phyloP scores from a whole-genome alignment of 1,284 basidiomycete species.

The Ustilago trichophora region DNA sequence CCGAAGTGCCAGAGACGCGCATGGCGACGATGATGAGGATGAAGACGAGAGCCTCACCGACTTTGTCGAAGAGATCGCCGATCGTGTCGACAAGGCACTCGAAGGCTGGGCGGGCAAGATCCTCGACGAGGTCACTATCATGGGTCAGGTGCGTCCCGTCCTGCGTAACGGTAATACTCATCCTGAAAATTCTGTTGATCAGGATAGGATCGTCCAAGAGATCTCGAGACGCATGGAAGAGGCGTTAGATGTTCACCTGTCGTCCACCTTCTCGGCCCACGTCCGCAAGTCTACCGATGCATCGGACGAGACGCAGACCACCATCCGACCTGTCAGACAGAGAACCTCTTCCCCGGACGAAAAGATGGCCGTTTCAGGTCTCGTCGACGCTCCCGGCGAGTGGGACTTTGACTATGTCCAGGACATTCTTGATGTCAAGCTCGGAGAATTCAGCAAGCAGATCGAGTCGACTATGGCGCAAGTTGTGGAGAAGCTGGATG shows the following conservation, averaged over 20 bases:
- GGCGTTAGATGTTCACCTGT: constrained; percentile 19
- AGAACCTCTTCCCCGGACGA: constrained; percentile 5
- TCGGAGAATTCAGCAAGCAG: constrained; percentile 35
- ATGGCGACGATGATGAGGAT: constrained; percentile 14
- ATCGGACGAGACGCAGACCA: constrained; percentile 47
- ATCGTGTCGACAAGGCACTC: constrained; percentile 50
- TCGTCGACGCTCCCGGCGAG: constrained; percentile 44
- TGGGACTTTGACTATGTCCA: constrained; percentile 59
- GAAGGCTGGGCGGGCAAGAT: constrained; percentile 63
- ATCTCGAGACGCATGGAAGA: constrained; percentile 29
- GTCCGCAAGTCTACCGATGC: constrained; percentile 19
- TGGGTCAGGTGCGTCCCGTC: constrained; percentile 56
- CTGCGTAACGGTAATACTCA: constrained; percentile 1
- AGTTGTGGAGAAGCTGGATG: constrained; percentile 24
- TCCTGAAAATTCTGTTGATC: constrained; percentile 7
- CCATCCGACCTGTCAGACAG: constrained; percentile 17
- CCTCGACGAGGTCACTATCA: constrained; percentile 60
- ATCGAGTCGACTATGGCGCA: constrained; percentile 37
- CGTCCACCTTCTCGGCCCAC: constrained; percentile 9
- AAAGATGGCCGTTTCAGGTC: constrained; percentile 13
- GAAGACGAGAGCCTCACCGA: constrained; percentile 52
- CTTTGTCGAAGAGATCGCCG: constrained; percentile 58
- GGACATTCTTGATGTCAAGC: constrained; percentile 49
- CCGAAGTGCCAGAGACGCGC: background rate
- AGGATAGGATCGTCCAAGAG: constrained; percentile 28